A percentile compares a stretch with the other conserved stretches of the same genome.
phyloP scores from a whole-genome alignment of 169 alveolate species.

The Plasmodium coatneyi region DNA sequence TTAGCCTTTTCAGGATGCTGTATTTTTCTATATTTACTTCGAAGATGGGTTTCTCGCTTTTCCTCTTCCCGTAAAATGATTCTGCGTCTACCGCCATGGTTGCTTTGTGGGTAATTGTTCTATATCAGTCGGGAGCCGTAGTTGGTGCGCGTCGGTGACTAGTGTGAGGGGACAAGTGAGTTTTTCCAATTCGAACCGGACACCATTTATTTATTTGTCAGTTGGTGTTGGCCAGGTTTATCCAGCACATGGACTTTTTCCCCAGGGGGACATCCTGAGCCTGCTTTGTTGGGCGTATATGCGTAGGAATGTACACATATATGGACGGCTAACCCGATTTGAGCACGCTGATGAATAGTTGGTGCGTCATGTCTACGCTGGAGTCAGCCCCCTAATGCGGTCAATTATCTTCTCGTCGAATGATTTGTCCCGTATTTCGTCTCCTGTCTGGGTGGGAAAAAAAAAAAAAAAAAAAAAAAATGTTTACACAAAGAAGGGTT shows the following conservation, averaged over 20 bases:
- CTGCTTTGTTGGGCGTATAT: not conserved
- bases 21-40: conserved; percentile 54
- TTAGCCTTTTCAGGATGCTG: conserved; percentile 24
- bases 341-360: not conserved
- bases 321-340: not conserved
- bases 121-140: not conserved
- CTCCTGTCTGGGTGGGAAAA: conserved; percentile 42
- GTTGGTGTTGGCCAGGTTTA: not conserved
- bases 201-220: not conserved
- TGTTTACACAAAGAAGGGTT: not conserved
- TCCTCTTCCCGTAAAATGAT: conserved; percentile 61
- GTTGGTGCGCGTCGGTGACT: not conserved
- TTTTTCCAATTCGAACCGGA: not conserved
- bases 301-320: not conserved
- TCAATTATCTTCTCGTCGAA: conserved; percentile 69
- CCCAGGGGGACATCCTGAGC: not conserved
- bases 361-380: not conserved
- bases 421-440: conserved; percentile 50
- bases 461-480: not conserved
- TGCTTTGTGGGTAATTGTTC: not conserved
- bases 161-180: not conserved
- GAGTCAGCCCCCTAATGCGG: conserved; percentile 11
- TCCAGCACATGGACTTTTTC: not conserved
- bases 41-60: not conserved
- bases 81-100: conserved; percentile 55